These are phyloP conservation scores for Hypoxylon rubiginosum DNA, from an alignment of 2,329 filamentous ascomycete species.

Conservation along the genomic window DNA sequence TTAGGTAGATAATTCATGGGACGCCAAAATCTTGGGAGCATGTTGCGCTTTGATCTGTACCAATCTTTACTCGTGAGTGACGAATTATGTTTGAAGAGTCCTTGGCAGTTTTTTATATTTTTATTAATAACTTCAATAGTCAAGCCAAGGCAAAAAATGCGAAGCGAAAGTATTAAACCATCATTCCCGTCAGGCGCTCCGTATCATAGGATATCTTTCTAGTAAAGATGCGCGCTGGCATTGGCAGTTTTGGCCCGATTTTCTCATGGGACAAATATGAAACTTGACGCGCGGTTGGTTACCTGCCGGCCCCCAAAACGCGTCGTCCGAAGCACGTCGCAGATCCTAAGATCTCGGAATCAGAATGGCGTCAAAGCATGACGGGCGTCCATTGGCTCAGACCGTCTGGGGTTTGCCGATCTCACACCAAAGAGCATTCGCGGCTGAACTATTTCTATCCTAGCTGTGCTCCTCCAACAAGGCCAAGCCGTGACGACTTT, in stretches of 20 bases:
- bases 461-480: not conserved
- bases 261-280: slow-evolving; percentile 31
- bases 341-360: slow-evolving; percentile 30
- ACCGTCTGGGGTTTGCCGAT: slow-evolving; percentile 31
- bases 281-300: slow-evolving; percentile 17
- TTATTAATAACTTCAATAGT: no score
- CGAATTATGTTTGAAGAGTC: no score
- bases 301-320: not conserved
- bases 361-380: slow-evolving; percentile 8
- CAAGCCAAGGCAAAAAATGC: not conserved
- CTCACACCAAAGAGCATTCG: slow-evolving; percentile 29
- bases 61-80: no score
- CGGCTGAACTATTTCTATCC: slow-evolving; percentile 4
- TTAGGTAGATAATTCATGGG: no score
- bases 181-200: not conserved
- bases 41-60: no score
- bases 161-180: not conserved
- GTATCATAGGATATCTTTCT: slow-evolving; percentile 1
- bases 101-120: no score
- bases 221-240: slow-evolving; percentile 12
- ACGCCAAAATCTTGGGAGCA: no score
- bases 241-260: slow-evolving; percentile 10
- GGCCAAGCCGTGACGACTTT: slow-evolving; percentile 23
- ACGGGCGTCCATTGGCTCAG: slow-evolving; percentile 19
- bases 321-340: slow-evolving; percentile 31